Evolutionary conservation across 305 asterid genomes (phyloP), one percentile per base, ranked within the genome.

Genomic region (Fraxinus greggii): DNA sequence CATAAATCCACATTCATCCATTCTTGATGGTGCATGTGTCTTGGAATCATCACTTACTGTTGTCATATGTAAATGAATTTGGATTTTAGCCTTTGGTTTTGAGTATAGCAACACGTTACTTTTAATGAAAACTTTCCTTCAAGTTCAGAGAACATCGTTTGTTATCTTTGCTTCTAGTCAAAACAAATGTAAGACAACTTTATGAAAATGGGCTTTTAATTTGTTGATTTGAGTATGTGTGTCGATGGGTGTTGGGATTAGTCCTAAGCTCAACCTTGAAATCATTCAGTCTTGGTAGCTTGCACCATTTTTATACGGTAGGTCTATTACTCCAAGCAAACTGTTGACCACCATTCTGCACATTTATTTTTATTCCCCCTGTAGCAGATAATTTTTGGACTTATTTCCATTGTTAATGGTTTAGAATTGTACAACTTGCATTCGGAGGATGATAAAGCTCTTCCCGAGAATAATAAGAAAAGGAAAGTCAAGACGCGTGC

Each of bases 401-500:
- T 69, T 4, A 29, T 23, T 28, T 13, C 15, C 72, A 12, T 82
- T 78, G 85, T 28, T 79, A 70, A 76, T 82, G 70, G 17, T 33
- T 9, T 75, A 89, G 94, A 86, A 86, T 83, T 90, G 48, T 61
- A 80, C 6, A 91, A 83, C 78, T 83, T 88, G 91, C 91, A 92
- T 80, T 89, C 93, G 36, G 93, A 88, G 83, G 97, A 88, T 21
- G 95, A 89, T 84, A 93, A 89, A 88, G 84, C 90, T 79, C 88
- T 86, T 81, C 81, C 79, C 0, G 97, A 93, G 79, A 88, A 87
- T 88, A 93, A 87, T 87, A 87, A 80, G 86, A 94, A 92, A 87
- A 88, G 97, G 87, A 92, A 78, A 13, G 92, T 92, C 86, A 94
- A 94, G 89, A 90, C 97, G 23, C 90, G 81, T 65, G 89, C 90